phyloP scores from a whole-genome alignment of 805 yeast species.

The Yamadazyma tumulicola region DNA sequence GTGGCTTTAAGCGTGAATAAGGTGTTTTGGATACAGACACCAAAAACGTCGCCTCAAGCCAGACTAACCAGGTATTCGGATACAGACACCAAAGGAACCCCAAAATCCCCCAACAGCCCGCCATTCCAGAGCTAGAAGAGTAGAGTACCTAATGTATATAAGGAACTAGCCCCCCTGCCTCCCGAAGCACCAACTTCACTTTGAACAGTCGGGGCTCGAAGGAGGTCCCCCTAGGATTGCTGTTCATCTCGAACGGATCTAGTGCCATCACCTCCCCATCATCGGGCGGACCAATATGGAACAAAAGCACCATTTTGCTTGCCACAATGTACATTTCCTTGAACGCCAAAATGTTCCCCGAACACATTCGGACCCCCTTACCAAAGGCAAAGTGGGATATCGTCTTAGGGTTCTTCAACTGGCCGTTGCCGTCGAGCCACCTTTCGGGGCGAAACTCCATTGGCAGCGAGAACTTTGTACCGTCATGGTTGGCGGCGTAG shows the following conservation, averaged over 20 bases:
- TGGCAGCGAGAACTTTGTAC: slow-evolving; percentile 39
- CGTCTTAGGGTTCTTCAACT: slow-evolving; percentile 14
- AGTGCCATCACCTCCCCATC: slow-evolving; percentile 35
- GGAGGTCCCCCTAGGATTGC: slow-evolving; percentile 55
- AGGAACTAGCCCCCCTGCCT: slow-evolving; percentile 9
- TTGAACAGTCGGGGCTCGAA: slow-evolving; percentile 53
- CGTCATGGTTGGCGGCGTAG: slow-evolving; percentile 69
- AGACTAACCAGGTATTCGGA: too few species aligned
- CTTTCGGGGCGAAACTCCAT: slow-evolving; percentile 50
- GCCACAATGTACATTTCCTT: slow-evolving; percentile 61
- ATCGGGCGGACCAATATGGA: slow-evolving; percentile 43
- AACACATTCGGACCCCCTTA: slow-evolving; percentile 68
- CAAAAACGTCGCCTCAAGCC: too few species aligned
- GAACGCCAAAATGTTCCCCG: slow-evolving; percentile 62
- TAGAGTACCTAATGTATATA: background rate
- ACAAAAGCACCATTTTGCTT: slow-evolving; percentile 50
- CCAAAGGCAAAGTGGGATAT: slow-evolving; percentile 57
- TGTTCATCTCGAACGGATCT: slow-evolving; percentile 51
- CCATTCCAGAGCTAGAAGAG: too few species aligned
- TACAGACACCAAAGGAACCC: too few species aligned
- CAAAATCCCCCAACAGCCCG: too few species aligned
- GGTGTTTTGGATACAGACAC: too few species aligned
- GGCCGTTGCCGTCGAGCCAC: slow-evolving; percentile 32
- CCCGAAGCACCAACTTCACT: slow-evolving; percentile 22
- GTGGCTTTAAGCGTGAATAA: too few species aligned